Evolutionary conservation across 371 early-diverging fungal genomes (phyloP), one percentile per base, ranked within the genome.

Genomic region (Apophysomyces sp.): DNA sequence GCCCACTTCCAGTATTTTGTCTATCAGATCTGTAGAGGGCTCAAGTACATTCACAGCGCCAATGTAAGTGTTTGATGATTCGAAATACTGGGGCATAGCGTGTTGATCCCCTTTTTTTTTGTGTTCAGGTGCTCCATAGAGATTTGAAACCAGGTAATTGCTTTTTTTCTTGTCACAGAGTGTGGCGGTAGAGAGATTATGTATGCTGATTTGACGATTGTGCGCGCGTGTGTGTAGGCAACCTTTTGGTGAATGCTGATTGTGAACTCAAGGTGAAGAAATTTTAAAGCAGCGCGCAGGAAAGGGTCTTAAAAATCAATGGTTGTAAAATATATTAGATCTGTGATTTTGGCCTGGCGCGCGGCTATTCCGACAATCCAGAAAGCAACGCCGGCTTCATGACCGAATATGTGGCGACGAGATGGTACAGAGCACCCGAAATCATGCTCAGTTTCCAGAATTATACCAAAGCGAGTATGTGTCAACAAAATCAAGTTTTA

Each of bases 401-500:
- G 94, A 96, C 96, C 31, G 95, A 97, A 75, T 97, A 97, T 65
- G 99, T 98, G 29, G 94, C 98, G 44, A 99, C 99, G 0, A 84
- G 99, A 65, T 99, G 99, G 99, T 99, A 99, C 76, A 86, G 99
- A 64, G 93, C 99, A 11, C 99, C 99, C 27, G 99, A 99, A 75
- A 93, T 99, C 60, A 96, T 99, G 92, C 79, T 99, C 39, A 94
- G 94, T 57, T 92, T 93, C 76, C 89, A 92, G 65, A 88, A 84
- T 56, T 99, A 99, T 78, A 94, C 94, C 41, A 95, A 95, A 85
- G 96, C 97, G 40, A 95, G 93, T 93, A 85, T 69, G 88, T 86
- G 5, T 26, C 28, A 34, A 52, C 51, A 30, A 9, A 13, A 4
- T 54, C 28, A 27, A 2, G n/a, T 27, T 37, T 55, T 12, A 24